phyloP scores from a whole-genome alignment of 768 basidiomycete genomes.

The Pisolithus marmoratus region DNA sequence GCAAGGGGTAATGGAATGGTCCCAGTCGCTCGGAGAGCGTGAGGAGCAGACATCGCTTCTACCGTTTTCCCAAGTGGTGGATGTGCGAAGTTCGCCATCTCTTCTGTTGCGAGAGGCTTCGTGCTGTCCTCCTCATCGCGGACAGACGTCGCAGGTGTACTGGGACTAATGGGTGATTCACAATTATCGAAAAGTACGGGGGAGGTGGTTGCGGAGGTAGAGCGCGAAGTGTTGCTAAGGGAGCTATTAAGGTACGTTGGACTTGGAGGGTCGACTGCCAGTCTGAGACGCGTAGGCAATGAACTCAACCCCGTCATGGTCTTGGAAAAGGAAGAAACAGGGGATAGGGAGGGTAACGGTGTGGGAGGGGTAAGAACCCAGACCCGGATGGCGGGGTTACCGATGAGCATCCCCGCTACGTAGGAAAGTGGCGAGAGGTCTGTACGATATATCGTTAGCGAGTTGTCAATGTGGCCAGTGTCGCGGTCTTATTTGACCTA shows the following conservation, averaged over 20 bases:
- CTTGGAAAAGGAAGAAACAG: background rate
- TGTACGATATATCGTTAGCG: conserved; percentile 18
- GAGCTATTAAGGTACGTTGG: background rate
- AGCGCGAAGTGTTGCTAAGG: conserved; percentile 1
- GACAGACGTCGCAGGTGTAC: conserved; percentile 24
- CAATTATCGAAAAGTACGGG: conserved; percentile 29
- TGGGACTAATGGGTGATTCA: conserved; percentile 42
- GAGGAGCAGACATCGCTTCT: conserved; percentile 16
- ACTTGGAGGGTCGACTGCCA: conserved; percentile 2
- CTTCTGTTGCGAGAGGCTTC: background rate
- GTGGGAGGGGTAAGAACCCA: conserved; percentile 39
- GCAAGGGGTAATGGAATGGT: conserved; percentile 62
- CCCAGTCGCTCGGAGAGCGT: conserved; percentile 54
- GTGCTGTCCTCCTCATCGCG: conserved; percentile 18
- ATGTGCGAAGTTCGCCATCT: conserved; percentile 26
- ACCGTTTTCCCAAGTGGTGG: background rate
- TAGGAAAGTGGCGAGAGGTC: conserved; percentile 80
- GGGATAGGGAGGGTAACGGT: background rate
- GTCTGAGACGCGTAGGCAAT: conserved; percentile 12
- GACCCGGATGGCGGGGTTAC: conserved; percentile 74
- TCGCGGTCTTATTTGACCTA: conserved; percentile 23
- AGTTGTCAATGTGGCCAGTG: conserved; percentile 7
- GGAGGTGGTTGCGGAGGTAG: conserved; percentile 13
- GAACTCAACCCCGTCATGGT: background rate
- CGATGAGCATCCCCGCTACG: conserved; percentile 74